phyloP scores from a whole-genome alignment of 176 grass and related monocot genomes.

The sorghum (Sorghum bicolor) region Sorghum_bicolor_NCBIv3 NC_012878.2:52295001-52295500 shows the following conservation, averaged over 20 bases:
- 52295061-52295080: too few species aligned
- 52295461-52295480: slow-evolving; percentile 12
- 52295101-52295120: too few species aligned
- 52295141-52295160: neutral
- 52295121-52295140: too few species aligned
- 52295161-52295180: neutral
- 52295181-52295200: neutral
- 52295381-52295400: neutral
- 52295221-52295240: neutral
- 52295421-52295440: neutral
- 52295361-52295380: neutral
- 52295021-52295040: too few species aligned
- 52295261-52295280: neutral
- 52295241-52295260: neutral
- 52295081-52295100: too few species aligned
- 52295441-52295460: neutral
- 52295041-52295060: too few species aligned
- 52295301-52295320: neutral
- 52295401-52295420: neutral
- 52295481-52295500: slow-evolving; percentile 86
- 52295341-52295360: neutral
- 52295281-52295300: slow-evolving; percentile 7
- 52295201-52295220: neutral
- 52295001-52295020: too few species aligned
- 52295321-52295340: neutral